Percentiles rank a stretch among this genome's conserved stretches.
These are phyloP conservation scores for Chalaropsis thielavioides DNA, from an alignment of 2,329 filamentous ascomycete species.

Conservation along the genomic window DNA sequence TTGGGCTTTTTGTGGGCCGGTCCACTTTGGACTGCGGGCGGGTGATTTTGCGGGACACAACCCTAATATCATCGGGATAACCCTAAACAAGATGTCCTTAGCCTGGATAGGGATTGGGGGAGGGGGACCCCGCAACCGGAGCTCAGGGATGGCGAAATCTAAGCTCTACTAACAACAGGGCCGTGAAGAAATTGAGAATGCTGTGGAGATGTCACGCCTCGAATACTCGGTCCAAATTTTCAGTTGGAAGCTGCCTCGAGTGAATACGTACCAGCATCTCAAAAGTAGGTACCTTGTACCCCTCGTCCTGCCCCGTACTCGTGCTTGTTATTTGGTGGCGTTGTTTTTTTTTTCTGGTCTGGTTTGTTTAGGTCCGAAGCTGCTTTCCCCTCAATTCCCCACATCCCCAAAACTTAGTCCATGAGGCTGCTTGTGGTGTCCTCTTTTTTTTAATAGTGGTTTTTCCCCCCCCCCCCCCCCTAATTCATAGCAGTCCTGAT, in stretches of 20 bases:
- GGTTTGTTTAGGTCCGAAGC: too few relatives aligned
- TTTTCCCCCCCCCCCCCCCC: background rate
- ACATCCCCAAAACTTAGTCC: slow-evolving; percentile 1
- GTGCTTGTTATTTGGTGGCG: background rate
- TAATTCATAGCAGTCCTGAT: background rate
- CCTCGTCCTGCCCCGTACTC: background rate
- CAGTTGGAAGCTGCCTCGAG: background rate
- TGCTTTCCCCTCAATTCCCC: background rate
- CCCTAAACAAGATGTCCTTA: background rate
- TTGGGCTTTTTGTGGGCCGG: slow-evolving; percentile 4
- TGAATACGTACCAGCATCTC: background rate
- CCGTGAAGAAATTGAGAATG: background rate
- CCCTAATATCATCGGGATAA: background rate
- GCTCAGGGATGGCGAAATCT: slow-evolving; percentile 7
- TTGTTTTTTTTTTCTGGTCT: background rate
- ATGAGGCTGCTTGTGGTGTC: background rate
- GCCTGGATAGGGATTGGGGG: too few relatives aligned
- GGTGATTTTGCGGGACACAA: too few relatives aligned
- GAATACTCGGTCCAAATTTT: background rate
- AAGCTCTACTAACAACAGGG: slow-evolving; percentile 3
- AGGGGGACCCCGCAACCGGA: slow-evolving; percentile 13
- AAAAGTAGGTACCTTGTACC: background rate
- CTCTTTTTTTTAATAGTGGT: background rate
- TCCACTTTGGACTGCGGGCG: background rate
- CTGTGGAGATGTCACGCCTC: background rate